phyloP scores from a whole-genome alignment of 2,329 filamentous ascomycete species.

The Ciborinia camelliae region DNA sequence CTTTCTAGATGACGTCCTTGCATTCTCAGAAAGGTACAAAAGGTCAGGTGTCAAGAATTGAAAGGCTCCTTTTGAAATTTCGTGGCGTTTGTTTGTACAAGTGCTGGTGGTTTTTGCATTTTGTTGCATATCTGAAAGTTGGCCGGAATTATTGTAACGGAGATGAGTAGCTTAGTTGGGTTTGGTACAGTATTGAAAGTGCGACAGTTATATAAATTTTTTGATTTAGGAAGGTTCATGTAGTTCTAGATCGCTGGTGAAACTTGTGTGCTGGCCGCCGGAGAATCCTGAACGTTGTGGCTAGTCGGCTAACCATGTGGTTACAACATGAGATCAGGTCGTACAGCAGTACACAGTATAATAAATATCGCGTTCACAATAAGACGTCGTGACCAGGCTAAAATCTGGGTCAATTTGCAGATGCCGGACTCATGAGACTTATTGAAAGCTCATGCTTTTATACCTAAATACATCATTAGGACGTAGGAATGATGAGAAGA shows the following conservation, averaged over 20 bases:
- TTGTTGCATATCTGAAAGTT: slow-evolving; percentile 19
- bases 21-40: neutral
- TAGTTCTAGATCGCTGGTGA: slow-evolving; percentile 8
- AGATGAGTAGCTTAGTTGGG: neutral
- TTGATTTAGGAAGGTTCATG: neutral
- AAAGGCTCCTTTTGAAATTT: neutral
- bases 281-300: slow-evolving; percentile 11
- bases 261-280: slow-evolving; percentile 12
- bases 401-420: neutral
- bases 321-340: slow-evolving; percentile 2
- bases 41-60: neutral
- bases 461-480: neutral
- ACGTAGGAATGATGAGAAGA: neutral
- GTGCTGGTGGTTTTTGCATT: neutral
- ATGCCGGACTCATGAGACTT: neutral
- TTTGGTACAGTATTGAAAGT: slow-evolving; percentile 1
- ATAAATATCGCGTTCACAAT: neutral
- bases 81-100: neutral
- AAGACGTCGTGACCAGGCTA: neutral
- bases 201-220: neutral
- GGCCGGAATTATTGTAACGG: slow-evolving; percentile 11
- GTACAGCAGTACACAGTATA: neutral
- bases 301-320: neutral
- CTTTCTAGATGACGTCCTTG: neutral
- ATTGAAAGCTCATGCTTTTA: neutral